phyloP scores from a whole-genome alignment of 805 yeast species.

The Kuraishia ogatae region DNA sequence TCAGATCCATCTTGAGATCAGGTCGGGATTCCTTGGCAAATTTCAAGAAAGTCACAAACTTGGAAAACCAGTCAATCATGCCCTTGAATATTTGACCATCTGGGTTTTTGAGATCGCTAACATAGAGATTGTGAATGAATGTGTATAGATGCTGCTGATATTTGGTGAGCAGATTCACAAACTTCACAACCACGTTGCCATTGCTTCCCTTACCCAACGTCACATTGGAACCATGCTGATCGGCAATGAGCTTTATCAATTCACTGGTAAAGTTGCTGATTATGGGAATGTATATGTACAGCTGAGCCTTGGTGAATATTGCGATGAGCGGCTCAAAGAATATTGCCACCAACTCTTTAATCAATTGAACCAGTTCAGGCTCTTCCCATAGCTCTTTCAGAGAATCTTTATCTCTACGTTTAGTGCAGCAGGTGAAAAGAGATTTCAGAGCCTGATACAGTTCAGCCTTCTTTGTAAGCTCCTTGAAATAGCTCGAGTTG shows the following conservation, averaged over 20 bases:
- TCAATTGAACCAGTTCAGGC: slow-evolving; percentile 66
- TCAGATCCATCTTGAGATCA: slow-evolving; percentile 37
- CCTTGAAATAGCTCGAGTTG: slow-evolving; percentile 10
- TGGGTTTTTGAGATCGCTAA: slow-evolving; percentile 51
- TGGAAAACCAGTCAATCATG: slow-evolving; percentile 66
- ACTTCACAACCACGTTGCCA: slow-evolving; percentile 55
- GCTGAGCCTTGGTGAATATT: slow-evolving; percentile 57
- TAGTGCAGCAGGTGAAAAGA: slow-evolving; percentile 51
- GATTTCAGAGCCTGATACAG: slow-evolving; percentile 49
- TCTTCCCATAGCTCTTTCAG: slow-evolving; percentile 79
- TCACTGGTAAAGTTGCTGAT: slow-evolving; percentile 62
- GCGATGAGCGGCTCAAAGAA: slow-evolving; percentile 69
- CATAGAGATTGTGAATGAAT: slow-evolving; percentile 75
- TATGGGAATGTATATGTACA: slow-evolving; percentile 56
- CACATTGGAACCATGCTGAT: slow-evolving; percentile 33
- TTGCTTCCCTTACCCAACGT: slow-evolving; percentile 24
- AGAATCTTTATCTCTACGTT: slow-evolving; percentile 68
- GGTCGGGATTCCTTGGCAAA: slow-evolving; percentile 40
- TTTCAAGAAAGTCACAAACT: slow-evolving; percentile 54
- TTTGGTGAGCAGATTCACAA: slow-evolving; percentile 55
- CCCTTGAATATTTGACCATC: slow-evolving; percentile 50
- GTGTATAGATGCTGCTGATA: slow-evolving; percentile 67
- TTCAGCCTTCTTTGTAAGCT: slow-evolving; percentile 23
- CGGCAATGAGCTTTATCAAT: slow-evolving; percentile 47
- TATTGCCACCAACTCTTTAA: slow-evolving; percentile 64